Evolutionary conservation across 2,329 filamentous ascomycete species (phyloP), one percentile per base, ranked within the genome.

Genomic region (Cytospora mali): DNA sequence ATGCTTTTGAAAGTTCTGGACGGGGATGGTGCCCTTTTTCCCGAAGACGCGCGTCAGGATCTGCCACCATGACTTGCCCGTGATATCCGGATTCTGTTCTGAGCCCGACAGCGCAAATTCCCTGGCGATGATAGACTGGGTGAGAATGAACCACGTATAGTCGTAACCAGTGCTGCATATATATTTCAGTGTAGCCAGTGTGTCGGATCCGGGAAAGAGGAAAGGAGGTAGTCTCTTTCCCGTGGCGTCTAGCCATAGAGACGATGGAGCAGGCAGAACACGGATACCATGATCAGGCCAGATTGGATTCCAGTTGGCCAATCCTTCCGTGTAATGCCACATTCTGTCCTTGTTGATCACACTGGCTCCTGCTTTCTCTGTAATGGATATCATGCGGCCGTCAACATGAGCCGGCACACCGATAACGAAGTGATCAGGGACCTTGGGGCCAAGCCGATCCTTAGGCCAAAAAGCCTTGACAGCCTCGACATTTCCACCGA

Each of bases 281-380:
- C 85, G 82, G 66, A 88, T 88, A 23, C 85, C 85, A 68, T 88
- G 85, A 16, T 68, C 64, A 0, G 84, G 84, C 85, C 85, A 88
- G 71, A 88, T 86, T 4, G 84, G 77, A 60, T 87, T 74, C 85
- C 85, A 88, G 70, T 88, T 87, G 58, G 79, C 76, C 13, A 88
- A 71, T 0, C 85, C 85, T 68, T 88, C 85, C 13, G 84, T 87
- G 69, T 88, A 88, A 71, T 88, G 85, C 85, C 85, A 88, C 85
- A 88, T 87, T 50, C 85, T 76, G 68, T 88, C 85, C 55, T 81
- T 78, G 72, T 88, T 88, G 75, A 88, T 77, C 64, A 87, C 69
- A 62, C 79, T 75, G 1, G 82, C 85, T 10, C 85, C 85, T 1
- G 76, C 78, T 0, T 69, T 58, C 70, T 85, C 79, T 2, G 83